Base-by-base conservation (phyloP, 2,329 filamentous ascomycete species). In the Harringtonia aguacate region DNA sequence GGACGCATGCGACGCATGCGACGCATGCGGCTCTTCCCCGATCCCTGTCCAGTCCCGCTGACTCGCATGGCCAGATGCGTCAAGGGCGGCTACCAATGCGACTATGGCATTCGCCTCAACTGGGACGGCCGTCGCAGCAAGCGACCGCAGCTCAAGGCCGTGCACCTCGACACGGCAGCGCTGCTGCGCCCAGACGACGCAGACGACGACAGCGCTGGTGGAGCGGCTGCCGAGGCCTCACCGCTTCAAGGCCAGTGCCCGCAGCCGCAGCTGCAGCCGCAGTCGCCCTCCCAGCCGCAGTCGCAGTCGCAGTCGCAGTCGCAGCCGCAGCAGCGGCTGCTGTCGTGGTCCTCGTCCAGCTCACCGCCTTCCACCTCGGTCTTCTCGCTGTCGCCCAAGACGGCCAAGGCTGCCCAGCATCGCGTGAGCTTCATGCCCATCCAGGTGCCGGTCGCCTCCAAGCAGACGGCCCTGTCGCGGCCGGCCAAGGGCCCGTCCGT, bases 71-170 rank as follows among this genome's bases (percentile, higher is more conserved):
- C 40, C 43, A 71, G 68, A 56, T 90, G 86, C 61, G 70, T 79
- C 53, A 78, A 78, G 48, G 78, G 81, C 50, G 79, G 79, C 48
- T 83, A 87, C 57, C 65, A 67, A 38, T 92, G 86, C 65, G 85
- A 92, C 61, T 90, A 89, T 59, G 85, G 78, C 54, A 84, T 90
- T 53, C 75, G 83, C 28, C 65, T 90, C 51, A 89, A 89, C 55
- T 90, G 86, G 86, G 81, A 83, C 48, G 84, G 84, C 5, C 74
- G 84, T 45, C 71, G 73, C 40, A 81, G 77, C 57, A 77, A 75
- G 61, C 72, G 71, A 48, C 64, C 63, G 41, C 63, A 69, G 51
- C 50, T 61, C 52, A 55, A 65, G 36, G 50, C 50, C 17, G 39
- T 52, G 15, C 49, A 46, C n/a, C 40, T 52, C 27, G 47, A 44